These are phyloP conservation scores for Halenospora varia DNA, from an alignment of 495 filamentous ascomycete species.

Conservation along the genomic window DNA sequence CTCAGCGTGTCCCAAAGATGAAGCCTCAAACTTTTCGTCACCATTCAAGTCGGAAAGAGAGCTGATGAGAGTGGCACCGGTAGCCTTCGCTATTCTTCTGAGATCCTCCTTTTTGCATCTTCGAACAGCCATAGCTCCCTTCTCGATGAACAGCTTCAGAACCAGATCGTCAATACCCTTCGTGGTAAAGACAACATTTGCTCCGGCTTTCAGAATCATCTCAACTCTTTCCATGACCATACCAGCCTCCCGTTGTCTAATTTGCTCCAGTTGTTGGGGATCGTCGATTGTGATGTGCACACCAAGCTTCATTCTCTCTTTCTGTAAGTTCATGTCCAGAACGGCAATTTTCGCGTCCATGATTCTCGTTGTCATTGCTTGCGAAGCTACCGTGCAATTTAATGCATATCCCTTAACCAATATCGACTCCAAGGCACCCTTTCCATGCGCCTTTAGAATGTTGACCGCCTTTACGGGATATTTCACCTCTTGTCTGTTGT, in stretches of 20 bases:
- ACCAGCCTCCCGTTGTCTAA: constrained; percentile 82
- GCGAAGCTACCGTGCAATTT: constrained; percentile 98
- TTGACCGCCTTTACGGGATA: constrained; percentile 99
- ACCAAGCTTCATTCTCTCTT: constrained; percentile 97
- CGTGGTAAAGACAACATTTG: constrained; percentile 93
- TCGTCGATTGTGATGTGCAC: constrained; percentile 98
- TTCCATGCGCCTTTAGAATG: constrained; percentile 95
- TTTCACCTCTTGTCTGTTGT: constrained; percentile 85
- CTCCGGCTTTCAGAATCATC: constrained; percentile 95
- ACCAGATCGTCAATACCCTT: constrained; percentile 98
- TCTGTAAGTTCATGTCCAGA: constrained; percentile 97
- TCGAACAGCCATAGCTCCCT: constrained; percentile 91
- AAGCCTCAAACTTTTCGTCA: constrained; percentile 92
- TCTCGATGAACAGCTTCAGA: constrained; percentile 92
- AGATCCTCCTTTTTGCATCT: constrained; percentile 99
- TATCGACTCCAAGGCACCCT: constrained; percentile 82
- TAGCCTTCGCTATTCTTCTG: constrained; percentile 91
- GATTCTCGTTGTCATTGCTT: constrained; percentile 94
- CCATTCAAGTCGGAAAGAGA: constrained; percentile 94
- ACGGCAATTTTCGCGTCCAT: constrained; percentile 95
- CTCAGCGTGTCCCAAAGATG: constrained; percentile 84
- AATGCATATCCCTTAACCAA: constrained; percentile 95
- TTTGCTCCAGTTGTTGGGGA: constrained; percentile 94
- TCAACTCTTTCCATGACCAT: constrained; percentile 94
- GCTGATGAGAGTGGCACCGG: constrained; percentile 88